Evolutionary conservation across 495 filamentous ascomycete species (phyloP).

Genomic region (Cercophora newfieldiana): DNA sequence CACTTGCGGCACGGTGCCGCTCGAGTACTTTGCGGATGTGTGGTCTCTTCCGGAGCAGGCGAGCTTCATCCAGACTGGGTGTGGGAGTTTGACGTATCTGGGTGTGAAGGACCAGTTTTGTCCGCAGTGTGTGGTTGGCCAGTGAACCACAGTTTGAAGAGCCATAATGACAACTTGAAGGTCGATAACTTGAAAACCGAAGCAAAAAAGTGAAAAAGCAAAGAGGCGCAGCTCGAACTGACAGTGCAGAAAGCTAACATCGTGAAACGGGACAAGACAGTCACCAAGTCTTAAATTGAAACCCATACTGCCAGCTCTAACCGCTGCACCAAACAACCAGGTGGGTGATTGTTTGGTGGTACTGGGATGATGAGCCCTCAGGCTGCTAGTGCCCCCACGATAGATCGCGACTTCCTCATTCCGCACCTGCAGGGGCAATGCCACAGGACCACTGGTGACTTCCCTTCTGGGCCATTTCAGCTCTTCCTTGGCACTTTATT

Average conservation of each 20-base stretch:
- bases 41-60: conserved; percentile 13
- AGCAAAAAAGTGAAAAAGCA: neutral
- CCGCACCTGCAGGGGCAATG: no score
- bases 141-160: neutral
- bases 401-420: no score
- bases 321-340: neutral
- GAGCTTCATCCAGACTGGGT: conserved; percentile 16
- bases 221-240: neutral
- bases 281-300: no score
- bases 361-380: no score
- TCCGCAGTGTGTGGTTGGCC: neutral
- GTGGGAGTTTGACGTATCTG: conserved; percentile 15
- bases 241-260: neutral
- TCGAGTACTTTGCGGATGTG: conserved; percentile 17
- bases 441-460: no score
- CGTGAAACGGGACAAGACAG: neutral
- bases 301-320: neutral
- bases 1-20: conserved; percentile 14
- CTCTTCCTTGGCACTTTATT: no score
- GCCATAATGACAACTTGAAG: no score
- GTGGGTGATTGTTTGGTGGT: no score
- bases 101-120: conserved; percentile 13
- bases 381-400: no score
- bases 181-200: no score
- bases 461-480: no score